A percentile compares a stretch with the other conserved stretches of the same genome.
Evolutionary conservation across 1,139 yeast genomes (phyloP).

Genomic region (Diutina pseudorugosa): DNA sequence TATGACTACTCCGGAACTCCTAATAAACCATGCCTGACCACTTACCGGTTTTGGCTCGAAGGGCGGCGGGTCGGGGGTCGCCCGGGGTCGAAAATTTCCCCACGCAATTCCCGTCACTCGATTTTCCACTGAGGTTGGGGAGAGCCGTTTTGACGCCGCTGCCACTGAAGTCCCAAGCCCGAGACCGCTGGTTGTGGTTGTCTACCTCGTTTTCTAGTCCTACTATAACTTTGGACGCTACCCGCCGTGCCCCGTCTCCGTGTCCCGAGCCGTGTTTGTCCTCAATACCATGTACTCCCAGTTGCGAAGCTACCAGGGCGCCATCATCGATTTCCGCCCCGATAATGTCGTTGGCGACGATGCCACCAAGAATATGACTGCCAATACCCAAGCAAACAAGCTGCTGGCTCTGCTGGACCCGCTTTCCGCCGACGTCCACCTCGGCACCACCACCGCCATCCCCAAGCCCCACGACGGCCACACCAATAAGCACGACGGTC

Average conservation of each 20-base stretch:
- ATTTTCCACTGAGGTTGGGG: neutral
- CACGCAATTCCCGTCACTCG: neutral
- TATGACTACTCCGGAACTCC: no score
- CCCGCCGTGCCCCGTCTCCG: neutral
- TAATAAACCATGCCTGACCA: no score
- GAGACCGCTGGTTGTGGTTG: neutral
- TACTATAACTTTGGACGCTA: neutral
- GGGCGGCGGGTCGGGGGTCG: no score
- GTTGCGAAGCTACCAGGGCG: neutral
- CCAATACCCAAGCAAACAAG: no score
- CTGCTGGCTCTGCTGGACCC: neutral
- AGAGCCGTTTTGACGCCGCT: neutral
- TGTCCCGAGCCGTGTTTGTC: neutral
- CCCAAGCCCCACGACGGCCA: neutral
- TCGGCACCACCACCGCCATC: neutral
- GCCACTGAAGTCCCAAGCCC: neutral
- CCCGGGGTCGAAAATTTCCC: neutral
- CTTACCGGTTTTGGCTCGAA: no score
- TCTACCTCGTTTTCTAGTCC: no score
- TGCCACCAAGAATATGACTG: neutral
- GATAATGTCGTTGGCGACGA: neutral
- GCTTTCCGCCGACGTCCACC: neutral
- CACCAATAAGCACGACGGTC: neutral
- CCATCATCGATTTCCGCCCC: neutral
- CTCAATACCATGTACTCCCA: neutral